Percentiles rank a stretch among this genome's conserved stretches.
These are phyloP conservation scores for Aspergillus spinulosporus DNA, from an alignment of 2,329 filamentous ascomycete genomes.

Conservation along the genomic window DNA sequence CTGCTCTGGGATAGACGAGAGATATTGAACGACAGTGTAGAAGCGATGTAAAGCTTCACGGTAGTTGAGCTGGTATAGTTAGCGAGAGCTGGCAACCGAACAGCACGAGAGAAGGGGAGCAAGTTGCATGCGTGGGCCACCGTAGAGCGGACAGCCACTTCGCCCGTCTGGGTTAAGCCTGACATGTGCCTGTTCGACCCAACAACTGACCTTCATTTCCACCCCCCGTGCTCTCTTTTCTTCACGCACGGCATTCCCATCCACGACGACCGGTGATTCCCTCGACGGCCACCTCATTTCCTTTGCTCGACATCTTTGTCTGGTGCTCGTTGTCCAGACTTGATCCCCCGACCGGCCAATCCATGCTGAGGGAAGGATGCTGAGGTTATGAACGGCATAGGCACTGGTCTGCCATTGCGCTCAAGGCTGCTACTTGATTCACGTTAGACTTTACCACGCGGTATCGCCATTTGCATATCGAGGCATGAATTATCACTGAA, in stretches of 20 bases:
- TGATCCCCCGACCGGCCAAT: conserved; percentile 16
- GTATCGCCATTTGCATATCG: conserved; percentile 23
- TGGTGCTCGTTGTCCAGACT: conserved; percentile 14
- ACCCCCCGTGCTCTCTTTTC: conserved; percentile 15
- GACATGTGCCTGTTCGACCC: conserved; percentile 30
- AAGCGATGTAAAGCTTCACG: not conserved
- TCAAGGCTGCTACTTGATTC: conserved; percentile 43
- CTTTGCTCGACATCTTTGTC: conserved; percentile 9
- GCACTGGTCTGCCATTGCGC: conserved; percentile 43
- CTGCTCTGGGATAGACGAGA: not conserved
- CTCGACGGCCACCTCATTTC: conserved; percentile 6
- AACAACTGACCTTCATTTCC: conserved; percentile 23
- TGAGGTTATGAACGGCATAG: conserved; percentile 43
- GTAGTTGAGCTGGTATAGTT: not conserved
- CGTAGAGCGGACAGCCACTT: conserved; percentile 20
- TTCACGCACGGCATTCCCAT: conserved; percentile 10
- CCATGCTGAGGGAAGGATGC: conserved; percentile 32
- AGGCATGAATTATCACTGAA: conserved; percentile 33
- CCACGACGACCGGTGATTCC: conserved; percentile 4
- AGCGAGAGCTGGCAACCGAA: not conserved
- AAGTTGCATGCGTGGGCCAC: conserved; percentile 22
- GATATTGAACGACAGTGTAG: not conserved
- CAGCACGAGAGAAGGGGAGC: conserved; percentile 6
- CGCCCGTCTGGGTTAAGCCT: conserved; percentile 27
- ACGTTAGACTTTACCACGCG: conserved; percentile 24